These are phyloP conservation scores for Alternaria gaisen DNA, from an alignment of 2,329 filamentous ascomycete species.

Conservation along the genomic window DNA sequence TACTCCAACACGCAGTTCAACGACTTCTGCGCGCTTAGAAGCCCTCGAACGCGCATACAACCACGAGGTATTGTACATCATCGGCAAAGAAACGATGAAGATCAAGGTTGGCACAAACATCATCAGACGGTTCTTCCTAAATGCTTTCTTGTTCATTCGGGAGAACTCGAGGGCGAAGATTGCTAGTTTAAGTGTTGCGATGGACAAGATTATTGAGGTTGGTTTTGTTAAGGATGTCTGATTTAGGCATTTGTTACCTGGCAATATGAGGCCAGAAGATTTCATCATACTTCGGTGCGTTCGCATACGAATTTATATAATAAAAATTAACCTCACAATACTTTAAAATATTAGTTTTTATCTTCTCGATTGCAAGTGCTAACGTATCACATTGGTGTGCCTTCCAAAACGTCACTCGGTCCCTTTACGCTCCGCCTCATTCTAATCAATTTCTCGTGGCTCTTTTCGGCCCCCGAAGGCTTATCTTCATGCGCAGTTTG, in stretches of 20 bases:
- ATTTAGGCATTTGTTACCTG: neutral
- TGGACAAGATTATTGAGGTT: slow-evolving; percentile 71
- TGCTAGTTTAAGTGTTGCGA: slow-evolving; percentile 67
- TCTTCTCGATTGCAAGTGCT: neutral
- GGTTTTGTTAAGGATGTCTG: slow-evolving; percentile 74
- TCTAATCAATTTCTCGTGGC: neutral
- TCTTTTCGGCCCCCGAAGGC: neutral
- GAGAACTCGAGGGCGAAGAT: slow-evolving; percentile 74
- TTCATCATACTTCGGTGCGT: neutral
- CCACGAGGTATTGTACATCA: slow-evolving; percentile 61
- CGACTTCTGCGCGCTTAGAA: slow-evolving; percentile 41
- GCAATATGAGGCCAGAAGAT: neutral
- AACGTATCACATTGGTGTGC: neutral
- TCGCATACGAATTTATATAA: neutral
- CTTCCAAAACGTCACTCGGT: neutral
- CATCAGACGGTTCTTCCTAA: slow-evolving; percentile 59
- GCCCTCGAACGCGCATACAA: slow-evolving; percentile 56
- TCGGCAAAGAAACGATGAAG: slow-evolving; percentile 61
- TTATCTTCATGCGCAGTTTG: neutral
- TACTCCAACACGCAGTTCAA: slow-evolving; percentile 25
- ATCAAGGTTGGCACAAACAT: slow-evolving; percentile 55
- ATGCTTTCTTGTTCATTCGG: slow-evolving; percentile 69
- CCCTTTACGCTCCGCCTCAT: neutral
- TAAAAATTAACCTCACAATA: too few relatives aligned
- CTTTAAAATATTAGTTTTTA: neutral